Percentiles rank a stretch among this genome's conserved stretches.
These are phyloP conservation scores for Encephalitozoon intestinalis DNA, from an alignment of 371 early-diverging fungal species.

Conservation along the genomic window DNA sequence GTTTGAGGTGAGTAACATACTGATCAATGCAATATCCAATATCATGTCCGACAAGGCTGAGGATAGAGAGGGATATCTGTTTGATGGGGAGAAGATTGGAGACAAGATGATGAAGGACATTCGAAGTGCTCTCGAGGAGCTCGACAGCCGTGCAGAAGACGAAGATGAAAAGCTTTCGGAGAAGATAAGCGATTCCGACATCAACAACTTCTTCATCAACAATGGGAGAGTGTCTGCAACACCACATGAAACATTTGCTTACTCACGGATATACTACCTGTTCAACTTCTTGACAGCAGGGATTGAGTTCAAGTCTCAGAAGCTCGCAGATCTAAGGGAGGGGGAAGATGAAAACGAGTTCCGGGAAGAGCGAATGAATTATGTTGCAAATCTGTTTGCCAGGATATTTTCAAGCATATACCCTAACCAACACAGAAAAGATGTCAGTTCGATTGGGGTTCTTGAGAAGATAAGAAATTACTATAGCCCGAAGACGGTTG, in stretches of 20 bases:
- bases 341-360: background rate
- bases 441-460: background rate
- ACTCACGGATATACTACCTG: background rate
- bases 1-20: background rate
- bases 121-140: background rate
- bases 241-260: background rate
- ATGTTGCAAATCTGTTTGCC: background rate
- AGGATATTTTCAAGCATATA: constrained; percentile 2
- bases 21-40: background rate
- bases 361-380: background rate
- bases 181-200: background rate
- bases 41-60: background rate
- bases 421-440: background rate
- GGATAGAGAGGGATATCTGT: background rate
- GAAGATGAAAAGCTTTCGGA: background rate
- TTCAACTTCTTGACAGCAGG: constrained; percentile 2
- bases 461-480: constrained; percentile 6
- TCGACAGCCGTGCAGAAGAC: background rate
- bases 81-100: background rate
- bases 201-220: background rate
- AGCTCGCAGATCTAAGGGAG: background rate
- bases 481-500: background rate
- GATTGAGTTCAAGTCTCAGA: background rate
- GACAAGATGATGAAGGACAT: background rate
- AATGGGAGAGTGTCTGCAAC: background rate